phyloP scores from a whole-genome alignment of 148 eudicot genomes.

The Chenopodium suecicum region DNA sequence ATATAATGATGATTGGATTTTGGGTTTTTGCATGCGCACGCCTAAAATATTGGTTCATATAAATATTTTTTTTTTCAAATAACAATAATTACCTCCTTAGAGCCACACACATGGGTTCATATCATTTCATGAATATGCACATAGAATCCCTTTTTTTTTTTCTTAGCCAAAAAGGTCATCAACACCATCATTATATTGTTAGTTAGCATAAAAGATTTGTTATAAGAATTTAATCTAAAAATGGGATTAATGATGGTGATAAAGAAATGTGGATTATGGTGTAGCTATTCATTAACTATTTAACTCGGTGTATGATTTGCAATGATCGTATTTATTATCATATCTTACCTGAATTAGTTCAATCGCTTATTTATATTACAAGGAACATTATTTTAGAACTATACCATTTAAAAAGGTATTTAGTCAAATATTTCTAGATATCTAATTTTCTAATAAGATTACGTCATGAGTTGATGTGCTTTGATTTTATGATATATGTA shows the following conservation, averaged over 20 bases:
- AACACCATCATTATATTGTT: neutral
- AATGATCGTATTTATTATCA: neutral
- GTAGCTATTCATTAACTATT: neutral
- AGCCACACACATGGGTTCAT: slow-evolving; percentile 32
- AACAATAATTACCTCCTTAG: slow-evolving; percentile 29
- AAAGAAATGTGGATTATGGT: neutral
- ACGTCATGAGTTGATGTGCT: too few relatives aligned
- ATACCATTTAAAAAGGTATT: too few relatives aligned
- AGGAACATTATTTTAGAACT: too few relatives aligned
- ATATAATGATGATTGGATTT: slow-evolving; percentile 11
- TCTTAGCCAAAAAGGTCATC: too few relatives aligned
- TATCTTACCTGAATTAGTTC: too few relatives aligned
- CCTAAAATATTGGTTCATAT: slow-evolving; percentile 5
- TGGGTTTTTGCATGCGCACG: slow-evolving; percentile 31
- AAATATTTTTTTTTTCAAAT: neutral
- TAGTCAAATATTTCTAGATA: too few relatives aligned
- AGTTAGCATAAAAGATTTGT: neutral
- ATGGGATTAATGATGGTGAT: neutral
- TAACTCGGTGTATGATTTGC: neutral
- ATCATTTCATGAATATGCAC: slow-evolving; percentile 24
- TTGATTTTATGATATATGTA: too few relatives aligned
- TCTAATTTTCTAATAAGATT: too few relatives aligned
- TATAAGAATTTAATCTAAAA: too few relatives aligned
- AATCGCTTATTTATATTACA: too few relatives aligned
- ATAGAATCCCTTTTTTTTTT: neutral